These are phyloP conservation scores for Ogataea pilisensis DNA, from an alignment of 805 yeast species.

Conservation along the genomic window DNA sequence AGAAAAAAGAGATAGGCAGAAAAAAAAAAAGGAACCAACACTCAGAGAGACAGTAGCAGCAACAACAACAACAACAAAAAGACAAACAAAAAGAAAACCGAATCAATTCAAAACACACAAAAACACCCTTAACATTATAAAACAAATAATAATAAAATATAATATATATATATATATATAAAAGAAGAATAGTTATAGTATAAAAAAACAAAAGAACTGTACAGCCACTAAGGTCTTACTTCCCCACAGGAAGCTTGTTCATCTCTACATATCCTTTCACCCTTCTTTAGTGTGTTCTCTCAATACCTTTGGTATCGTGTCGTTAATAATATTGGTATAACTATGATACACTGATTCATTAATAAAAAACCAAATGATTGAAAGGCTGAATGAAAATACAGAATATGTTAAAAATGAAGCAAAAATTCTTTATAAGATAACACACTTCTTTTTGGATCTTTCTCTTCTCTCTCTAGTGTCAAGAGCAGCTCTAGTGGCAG, in stretches of 20 bases:
- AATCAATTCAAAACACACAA: conserved; percentile 10
- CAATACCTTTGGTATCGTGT: too few relatives aligned
- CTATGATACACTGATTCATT: too few relatives aligned
- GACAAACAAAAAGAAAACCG: conserved; percentile 1
- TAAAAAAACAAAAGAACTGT: background rate
- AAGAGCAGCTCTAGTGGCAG: conserved; percentile 88
- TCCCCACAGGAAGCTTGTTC: too few relatives aligned
- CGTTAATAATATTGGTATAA: too few relatives aligned
- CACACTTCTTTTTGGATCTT: conserved; percentile 61
- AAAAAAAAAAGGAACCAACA: too few relatives aligned
- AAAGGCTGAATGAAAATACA: background rate
- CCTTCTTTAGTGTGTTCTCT: too few relatives aligned
- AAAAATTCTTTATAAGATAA: conserved; percentile 46
- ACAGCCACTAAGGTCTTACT: too few relatives aligned
- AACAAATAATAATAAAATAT: conserved; percentile 5
- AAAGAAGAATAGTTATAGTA: conserved; percentile 1
- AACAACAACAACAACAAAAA: background rate
- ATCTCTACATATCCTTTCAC: too few relatives aligned
- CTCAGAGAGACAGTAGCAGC: background rate
- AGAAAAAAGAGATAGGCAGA: too few relatives aligned
- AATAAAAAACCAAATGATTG: conserved; percentile 1
- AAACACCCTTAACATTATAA: conserved; percentile 13
- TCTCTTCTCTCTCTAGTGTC: conserved; percentile 54
- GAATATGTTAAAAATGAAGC: background rate
- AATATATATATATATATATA: background rate